These are phyloP conservation scores for Aspergillus phoenicis DNA, from an alignment of 2,329 filamentous ascomycete genomes.

Conservation along the genomic window DNA sequence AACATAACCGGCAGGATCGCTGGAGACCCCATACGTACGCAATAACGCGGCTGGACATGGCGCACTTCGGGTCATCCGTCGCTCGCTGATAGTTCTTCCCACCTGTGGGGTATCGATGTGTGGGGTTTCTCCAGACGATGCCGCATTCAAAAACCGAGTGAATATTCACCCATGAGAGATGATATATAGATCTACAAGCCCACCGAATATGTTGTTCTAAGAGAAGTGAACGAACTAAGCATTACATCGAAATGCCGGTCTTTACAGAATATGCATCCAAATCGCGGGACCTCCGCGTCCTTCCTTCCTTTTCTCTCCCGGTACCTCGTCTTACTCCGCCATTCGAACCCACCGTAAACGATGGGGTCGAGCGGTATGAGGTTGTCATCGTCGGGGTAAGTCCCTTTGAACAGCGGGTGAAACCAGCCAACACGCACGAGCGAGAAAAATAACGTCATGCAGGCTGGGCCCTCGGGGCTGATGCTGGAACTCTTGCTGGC, in stretches of 20 bases:
- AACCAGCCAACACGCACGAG: neutral
- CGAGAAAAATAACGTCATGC: neutral
- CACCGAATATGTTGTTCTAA: neutral
- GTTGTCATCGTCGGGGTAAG: constrained; percentile 42
- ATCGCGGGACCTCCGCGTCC: constrained; percentile 39
- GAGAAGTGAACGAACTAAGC: neutral
- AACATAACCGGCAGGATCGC: neutral
- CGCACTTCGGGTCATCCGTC: neutral
- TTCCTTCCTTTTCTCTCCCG: constrained; percentile 41
- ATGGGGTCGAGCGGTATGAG: constrained; percentile 38
- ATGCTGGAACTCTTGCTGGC: constrained; percentile 44
- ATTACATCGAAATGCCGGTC: constrained; percentile 35
- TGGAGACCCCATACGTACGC: neutral
- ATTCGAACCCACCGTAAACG: constrained; percentile 11
- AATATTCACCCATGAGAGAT: neutral
- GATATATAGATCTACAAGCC: neutral
- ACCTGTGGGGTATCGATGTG: neutral
- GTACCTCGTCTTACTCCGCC: constrained; percentile 39
- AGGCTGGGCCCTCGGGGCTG: constrained; percentile 45
- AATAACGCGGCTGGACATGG: neutral
- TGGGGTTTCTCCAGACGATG: neutral
- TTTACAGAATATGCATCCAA: constrained; percentile 36
- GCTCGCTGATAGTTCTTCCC: neutral
- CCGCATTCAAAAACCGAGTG: neutral
- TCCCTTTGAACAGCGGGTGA: neutral